Percentiles rank a stretch among this genome's conserved stretches.
Evolutionary conservation across 805 yeast species (phyloP).

Genomic region (Phaffomyces opuntiae): DNA sequence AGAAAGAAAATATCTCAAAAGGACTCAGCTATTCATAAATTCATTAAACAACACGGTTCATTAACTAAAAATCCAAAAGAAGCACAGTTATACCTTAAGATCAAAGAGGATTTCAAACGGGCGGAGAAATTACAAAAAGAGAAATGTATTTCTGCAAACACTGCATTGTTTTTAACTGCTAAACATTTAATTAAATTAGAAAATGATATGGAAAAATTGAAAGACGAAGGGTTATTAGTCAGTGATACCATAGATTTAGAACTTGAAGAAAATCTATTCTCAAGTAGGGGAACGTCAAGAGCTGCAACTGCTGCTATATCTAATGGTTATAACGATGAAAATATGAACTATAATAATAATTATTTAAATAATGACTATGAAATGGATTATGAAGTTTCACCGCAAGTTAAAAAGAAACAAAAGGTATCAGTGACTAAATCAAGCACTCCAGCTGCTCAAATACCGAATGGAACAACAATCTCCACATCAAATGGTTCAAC

Average conservation of each 20-base stretch:
- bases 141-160: slow-evolving; percentile 72
- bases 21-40: slow-evolving; percentile 78
- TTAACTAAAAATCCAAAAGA: slow-evolving; percentile 78
- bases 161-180: slow-evolving; percentile 70
- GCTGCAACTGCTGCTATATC: slow-evolving; percentile 19
- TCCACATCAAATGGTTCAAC: slow-evolving; percentile 9
- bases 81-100: slow-evolving; percentile 52
- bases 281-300: slow-evolving; percentile 25
- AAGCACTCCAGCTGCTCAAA: neutral
- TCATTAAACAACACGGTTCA: slow-evolving; percentile 77
- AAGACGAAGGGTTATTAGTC: slow-evolving; percentile 72
- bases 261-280: slow-evolving; percentile 27
- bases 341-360: too few species aligned
- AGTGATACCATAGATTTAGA: slow-evolving; percentile 33
- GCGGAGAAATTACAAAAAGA: slow-evolving; percentile 64
- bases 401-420: slow-evolving; percentile 1
- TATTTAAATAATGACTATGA: neutral
- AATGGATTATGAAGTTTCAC: neutral
- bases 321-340: neutral
- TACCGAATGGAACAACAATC: neutral
- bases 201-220: slow-evolving; percentile 67
- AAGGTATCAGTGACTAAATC: neutral
- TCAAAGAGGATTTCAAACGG: slow-evolving; percentile 57
- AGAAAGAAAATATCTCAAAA: slow-evolving; percentile 59
- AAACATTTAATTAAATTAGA: slow-evolving; percentile 72